phyloP scores from a whole-genome alignment of 192 early-diverging fungal genomes.

The Funneliformis geosporum region DNA sequence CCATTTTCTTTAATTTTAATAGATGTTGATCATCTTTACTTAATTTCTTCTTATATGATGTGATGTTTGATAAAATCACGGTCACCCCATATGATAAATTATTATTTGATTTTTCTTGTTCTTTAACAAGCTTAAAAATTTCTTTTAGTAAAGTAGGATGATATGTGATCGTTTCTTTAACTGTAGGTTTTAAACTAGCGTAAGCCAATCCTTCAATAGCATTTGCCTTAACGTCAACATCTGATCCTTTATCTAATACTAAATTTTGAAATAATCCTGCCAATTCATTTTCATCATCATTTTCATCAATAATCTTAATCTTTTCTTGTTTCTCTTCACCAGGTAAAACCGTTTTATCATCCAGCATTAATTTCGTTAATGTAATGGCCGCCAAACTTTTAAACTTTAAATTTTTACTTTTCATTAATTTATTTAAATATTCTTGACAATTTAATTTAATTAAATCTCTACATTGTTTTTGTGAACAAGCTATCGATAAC shows the following conservation, averaged over 20 bases:
- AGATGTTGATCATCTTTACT: slow-evolving; percentile 81
- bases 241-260: slow-evolving; percentile 46
- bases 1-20: slow-evolving; percentile 71
- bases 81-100: slow-evolving; percentile 71
- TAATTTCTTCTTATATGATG: slow-evolving; percentile 64
- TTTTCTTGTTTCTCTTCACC: slow-evolving; percentile 34
- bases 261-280: slow-evolving; percentile 57
- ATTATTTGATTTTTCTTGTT: slow-evolving; percentile 43
- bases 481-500: slow-evolving; percentile 59
- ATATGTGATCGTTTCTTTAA: slow-evolving; percentile 69
- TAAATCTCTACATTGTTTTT: slow-evolving; percentile 59
- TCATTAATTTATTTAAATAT: slow-evolving; percentile 52
- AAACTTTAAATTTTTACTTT: slow-evolving; percentile 46
- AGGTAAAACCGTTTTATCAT: slow-evolving; percentile 30
- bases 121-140: slow-evolving; percentile 55
- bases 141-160: slow-evolving; percentile 59
- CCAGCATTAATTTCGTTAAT: slow-evolving; percentile 62
- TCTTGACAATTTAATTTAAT: slow-evolving; percentile 54
- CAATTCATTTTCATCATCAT: slow-evolving; percentile 37
- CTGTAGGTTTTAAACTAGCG: slow-evolving; percentile 62
- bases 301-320: slow-evolving; percentile 42
- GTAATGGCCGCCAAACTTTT: slow-evolving; percentile 60
- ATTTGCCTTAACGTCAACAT: slow-evolving; percentile 43
- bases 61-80: slow-evolving; percentile 78
- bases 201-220: slow-evolving; percentile 86